Evolutionary conservation across 805 yeast genomes (phyloP), one percentile per base, ranked within the genome.

Genomic region (Yarrowia osloensis): DNA sequence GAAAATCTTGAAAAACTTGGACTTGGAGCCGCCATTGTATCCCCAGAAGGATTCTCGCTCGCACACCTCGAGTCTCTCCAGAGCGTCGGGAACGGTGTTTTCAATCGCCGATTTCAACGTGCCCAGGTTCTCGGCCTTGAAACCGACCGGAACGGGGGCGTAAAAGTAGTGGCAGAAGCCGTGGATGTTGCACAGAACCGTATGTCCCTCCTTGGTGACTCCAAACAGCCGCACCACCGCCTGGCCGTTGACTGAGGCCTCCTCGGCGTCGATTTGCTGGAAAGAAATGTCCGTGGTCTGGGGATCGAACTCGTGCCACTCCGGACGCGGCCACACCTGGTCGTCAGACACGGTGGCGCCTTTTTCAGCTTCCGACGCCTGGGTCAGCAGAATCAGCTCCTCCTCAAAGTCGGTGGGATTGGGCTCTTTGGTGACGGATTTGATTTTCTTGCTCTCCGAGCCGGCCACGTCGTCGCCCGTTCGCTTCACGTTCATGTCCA

Each of bases 201-300:
- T 90, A 74, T 91, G 80, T 4, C 99, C 99, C 67, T 85, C 74
- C 24, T 73, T 85, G 1, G 98, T 92, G 44, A 96, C 92, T 67
- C 99, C 99, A 77, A 93, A 95, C 74, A 96, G 88, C 67, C 97
- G 84, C 0, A 93, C 90, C 4, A 74, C 75, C 4, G 77, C 82
- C 0, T 89, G 84, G 28, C 83, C 80, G 17, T 85, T 87, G 40
- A 85, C 84, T 31, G 78, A 74, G 2, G 90, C 84, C 73, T 95
- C 99, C 73, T 95, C 98, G 1, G 96, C 97, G 76, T 95, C 99
- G 72, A 95, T 80, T 74, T 95, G 99, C 77, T 95, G 98, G 75
- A 93, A 93, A 0, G 84, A 81, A 29, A 89, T 81, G 72, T 88
- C 92, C 44, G 76, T 74, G 0, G 75, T 75, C 0, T 73, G 71